phyloP scores from a whole-genome alignment of 225 moss, liverwort and hornwort species.

The Pseudoscleropodium purum region DNA sequence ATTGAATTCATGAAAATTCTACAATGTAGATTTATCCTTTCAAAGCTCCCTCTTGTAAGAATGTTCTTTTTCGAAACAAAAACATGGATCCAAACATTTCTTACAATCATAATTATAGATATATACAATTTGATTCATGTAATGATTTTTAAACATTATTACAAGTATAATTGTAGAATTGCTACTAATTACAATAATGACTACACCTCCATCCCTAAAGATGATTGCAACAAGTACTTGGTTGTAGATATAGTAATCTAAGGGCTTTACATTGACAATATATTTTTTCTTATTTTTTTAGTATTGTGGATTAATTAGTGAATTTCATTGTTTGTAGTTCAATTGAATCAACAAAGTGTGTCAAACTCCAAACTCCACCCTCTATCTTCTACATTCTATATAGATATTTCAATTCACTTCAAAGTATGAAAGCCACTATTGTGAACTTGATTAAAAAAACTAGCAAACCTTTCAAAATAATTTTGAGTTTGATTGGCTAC shows the following conservation, averaged over 20 bases:
- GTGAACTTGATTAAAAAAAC: background rate
- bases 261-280: background rate
- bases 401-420: background rate
- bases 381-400: background rate
- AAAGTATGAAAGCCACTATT: background rate
- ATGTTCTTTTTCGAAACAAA: background rate
- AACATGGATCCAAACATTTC: background rate
- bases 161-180: background rate
- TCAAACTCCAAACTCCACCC: background rate
- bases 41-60: background rate
- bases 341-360: background rate
- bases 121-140: too few relatives aligned
- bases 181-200: background rate
- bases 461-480: background rate
- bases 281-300: too few relatives aligned
- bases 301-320: fast-evolving
- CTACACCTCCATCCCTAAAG: background rate
- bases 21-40: fast-evolving
- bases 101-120: background rate
- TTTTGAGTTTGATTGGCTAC: background rate
- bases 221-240: background rate
- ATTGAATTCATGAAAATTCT: background rate
- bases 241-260: background rate
- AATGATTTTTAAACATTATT: background rate
- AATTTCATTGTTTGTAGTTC: background rate